Percentiles rank a stretch among this genome's conserved stretches.
phyloP scores from a whole-genome alignment of 2,329 filamentous ascomycete genomes.

The Fusarium sp. region DNA sequence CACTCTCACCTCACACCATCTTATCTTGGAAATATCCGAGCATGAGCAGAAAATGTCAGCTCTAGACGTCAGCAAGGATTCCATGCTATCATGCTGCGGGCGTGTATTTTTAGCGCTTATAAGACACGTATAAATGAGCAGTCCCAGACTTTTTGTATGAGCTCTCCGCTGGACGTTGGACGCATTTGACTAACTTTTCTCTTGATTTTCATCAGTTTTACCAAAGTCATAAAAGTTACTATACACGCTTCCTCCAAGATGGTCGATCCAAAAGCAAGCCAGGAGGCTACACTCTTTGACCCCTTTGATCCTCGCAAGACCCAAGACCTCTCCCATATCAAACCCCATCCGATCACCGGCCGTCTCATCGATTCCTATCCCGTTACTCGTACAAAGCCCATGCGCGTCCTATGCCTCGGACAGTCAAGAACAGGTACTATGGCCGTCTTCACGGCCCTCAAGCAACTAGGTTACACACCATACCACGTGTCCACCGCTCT shows the following conservation, averaged over 20 bases:
- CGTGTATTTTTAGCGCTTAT: conserved; percentile 16
- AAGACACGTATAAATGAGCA: background rate
- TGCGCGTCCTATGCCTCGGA: conserved; percentile 33
- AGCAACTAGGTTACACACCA: conserved; percentile 27
- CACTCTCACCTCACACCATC: conserved; percentile 13
- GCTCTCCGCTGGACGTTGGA: too few relatives aligned
- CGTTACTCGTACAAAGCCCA: conserved; percentile 22
- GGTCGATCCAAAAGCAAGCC: background rate
- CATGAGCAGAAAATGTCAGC: background rate
- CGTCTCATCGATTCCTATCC: conserved; percentile 36
- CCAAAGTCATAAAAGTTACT: background rate
- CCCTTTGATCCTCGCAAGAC: background rate
- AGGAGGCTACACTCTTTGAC: background rate
- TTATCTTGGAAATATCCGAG: background rate
- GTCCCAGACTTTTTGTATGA: background rate
- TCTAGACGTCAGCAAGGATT: background rate
- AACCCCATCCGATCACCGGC: conserved; percentile 28
- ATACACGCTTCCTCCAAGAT: background rate
- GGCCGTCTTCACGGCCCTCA: conserved; percentile 16
- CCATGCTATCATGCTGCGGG: background rate
- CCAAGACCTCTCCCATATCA: conserved; percentile 20
- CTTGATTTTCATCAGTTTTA: too few relatives aligned
- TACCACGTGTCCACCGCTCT: conserved; percentile 29
- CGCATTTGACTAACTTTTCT: too few relatives aligned
- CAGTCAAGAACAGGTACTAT: conserved; percentile 29